phyloP scores from a whole-genome alignment of 2,329 filamentous ascomycete species.

The Sporothrix globosa region DNA sequence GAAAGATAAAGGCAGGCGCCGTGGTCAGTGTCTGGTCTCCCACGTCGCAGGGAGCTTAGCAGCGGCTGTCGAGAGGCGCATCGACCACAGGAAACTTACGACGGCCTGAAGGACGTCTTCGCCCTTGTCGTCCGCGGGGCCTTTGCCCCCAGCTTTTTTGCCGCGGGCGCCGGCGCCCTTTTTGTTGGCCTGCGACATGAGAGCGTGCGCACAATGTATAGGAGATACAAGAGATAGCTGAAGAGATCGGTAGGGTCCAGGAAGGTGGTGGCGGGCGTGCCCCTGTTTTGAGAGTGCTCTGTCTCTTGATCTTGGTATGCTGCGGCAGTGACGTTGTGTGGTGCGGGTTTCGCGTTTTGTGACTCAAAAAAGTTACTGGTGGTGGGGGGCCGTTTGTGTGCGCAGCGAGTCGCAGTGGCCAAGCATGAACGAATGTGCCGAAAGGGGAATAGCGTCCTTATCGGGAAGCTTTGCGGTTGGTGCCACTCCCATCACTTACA shows the following conservation, averaged over 20 bases:
- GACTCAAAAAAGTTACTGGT: slow-evolving; percentile 27
- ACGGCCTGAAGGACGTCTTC: slow-evolving; percentile 63
- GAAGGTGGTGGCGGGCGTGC: background rate
- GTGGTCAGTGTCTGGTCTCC: slow-evolving; percentile 34
- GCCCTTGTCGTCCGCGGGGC: slow-evolving; percentile 56
- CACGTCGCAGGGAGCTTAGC: background rate
- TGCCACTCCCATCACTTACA: background rate
- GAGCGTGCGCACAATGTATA: background rate
- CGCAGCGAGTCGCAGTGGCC: background rate
- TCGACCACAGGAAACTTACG: slow-evolving; percentile 45
- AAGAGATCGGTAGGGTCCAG: background rate
- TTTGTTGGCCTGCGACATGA: slow-evolving; percentile 48
- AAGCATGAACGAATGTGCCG: background rate
- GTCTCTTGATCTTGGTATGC: background rate
- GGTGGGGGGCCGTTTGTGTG: slow-evolving; percentile 20
- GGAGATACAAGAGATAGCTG: background rate
- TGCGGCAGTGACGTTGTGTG: slow-evolving; percentile 18
- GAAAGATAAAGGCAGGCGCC: slow-evolving; percentile 26
- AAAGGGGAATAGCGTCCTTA: slow-evolving; percentile 12
- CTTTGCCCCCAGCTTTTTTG: slow-evolving; percentile 60
- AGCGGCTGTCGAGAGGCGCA: background rate
- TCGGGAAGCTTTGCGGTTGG: background rate
- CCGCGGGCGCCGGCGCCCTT: slow-evolving; percentile 36
- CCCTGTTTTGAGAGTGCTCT: background rate
- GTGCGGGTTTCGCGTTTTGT: slow-evolving; percentile 24